These are phyloP conservation scores for Metschnikowia picachoensis DNA, from an alignment of 805 yeast species.

Conservation along the genomic window DNA sequence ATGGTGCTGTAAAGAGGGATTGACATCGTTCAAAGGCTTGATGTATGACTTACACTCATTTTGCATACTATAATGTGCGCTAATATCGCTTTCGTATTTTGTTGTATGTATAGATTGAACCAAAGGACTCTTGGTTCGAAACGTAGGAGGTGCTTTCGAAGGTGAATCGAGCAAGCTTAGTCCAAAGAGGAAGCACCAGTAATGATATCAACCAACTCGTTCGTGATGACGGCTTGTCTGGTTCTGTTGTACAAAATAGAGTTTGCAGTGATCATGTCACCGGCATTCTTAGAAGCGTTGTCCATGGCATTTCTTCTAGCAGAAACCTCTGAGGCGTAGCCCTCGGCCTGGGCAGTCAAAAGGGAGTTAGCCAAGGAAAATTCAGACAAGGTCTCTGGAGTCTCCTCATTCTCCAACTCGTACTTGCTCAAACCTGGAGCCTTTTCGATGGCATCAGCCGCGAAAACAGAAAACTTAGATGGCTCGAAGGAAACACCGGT, in stretches of 20 bases:
- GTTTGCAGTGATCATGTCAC: constrained; percentile 96
- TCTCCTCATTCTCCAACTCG: constrained; percentile 64
- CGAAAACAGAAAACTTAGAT: constrained; percentile 59
- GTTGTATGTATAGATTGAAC: too few relatives aligned
- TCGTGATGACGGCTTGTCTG: constrained; percentile 32
- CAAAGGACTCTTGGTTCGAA: too few relatives aligned
- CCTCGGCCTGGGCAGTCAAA: constrained; percentile 91
- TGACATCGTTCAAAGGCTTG: constrained; percentile 14
- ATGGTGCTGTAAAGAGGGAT: constrained; percentile 55
- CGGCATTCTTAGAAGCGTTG: constrained; percentile 99
- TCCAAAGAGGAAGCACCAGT: constrained; percentile 99
- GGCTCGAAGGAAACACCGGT: constrained; percentile 92
- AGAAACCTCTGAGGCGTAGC: constrained; percentile 95
- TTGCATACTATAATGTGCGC: too few relatives aligned
- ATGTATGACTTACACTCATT: too few relatives aligned
- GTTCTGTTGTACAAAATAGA: constrained; percentile 95
- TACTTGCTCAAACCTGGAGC: constrained; percentile 84
- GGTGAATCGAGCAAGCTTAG: constrained; percentile 33
- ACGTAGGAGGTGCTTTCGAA: too few relatives aligned
- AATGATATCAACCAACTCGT: constrained; percentile 98
- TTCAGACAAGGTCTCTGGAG: constrained; percentile 74
- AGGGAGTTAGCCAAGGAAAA: constrained; percentile 87
- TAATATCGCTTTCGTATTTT: too few relatives aligned
- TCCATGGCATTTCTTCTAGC: constrained; percentile 99
- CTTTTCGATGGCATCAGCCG: constrained; percentile 66